phyloP scores from a whole-genome alignment of 257 asterid genomes.

The Verbena officinalis region DNA sequence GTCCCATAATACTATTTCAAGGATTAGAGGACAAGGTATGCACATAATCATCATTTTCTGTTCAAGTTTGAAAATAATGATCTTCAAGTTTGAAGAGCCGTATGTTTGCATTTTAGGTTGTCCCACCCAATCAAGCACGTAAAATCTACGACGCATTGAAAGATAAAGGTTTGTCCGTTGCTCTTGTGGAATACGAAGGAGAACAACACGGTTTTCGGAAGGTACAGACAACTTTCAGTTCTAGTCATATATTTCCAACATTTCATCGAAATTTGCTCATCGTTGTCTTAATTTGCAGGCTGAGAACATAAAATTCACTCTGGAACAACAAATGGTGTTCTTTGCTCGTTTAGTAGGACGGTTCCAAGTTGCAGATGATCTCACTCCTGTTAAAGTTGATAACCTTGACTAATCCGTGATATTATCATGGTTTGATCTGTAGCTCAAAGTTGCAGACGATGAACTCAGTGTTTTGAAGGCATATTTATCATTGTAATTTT shows the following conservation, averaged over 20 bases:
- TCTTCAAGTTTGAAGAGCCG: background rate
- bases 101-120: constrained; percentile 53
- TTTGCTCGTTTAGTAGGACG: constrained; percentile 82
- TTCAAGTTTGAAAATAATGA: background rate
- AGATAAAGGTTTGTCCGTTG: constrained; percentile 86
- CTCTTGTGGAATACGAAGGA: constrained; percentile 87
- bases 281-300: constrained; percentile 50
- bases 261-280: constrained; percentile 3
- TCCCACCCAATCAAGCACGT: constrained; percentile 87
- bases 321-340: constrained; percentile 92
- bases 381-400: constrained; percentile 68
- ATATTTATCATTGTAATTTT: no score
- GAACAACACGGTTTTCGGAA: constrained; percentile 95
- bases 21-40: constrained; percentile 94
- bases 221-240: constrained; percentile 44
- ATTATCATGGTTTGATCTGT: background rate
- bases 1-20: constrained; percentile 89
- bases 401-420: constrained; percentile 60
- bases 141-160: constrained; percentile 82
- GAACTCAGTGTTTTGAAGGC: no score
- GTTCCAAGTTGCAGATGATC: constrained; percentile 74
- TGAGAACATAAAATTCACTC: constrained; percentile 86
- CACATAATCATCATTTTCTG: constrained; percentile 9
- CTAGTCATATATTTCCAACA: background rate
- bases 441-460: no score